Evolutionary conservation across 2,329 filamentous ascomycete genomes (phyloP).

Genomic region (Beauveria bassiana): DNA sequence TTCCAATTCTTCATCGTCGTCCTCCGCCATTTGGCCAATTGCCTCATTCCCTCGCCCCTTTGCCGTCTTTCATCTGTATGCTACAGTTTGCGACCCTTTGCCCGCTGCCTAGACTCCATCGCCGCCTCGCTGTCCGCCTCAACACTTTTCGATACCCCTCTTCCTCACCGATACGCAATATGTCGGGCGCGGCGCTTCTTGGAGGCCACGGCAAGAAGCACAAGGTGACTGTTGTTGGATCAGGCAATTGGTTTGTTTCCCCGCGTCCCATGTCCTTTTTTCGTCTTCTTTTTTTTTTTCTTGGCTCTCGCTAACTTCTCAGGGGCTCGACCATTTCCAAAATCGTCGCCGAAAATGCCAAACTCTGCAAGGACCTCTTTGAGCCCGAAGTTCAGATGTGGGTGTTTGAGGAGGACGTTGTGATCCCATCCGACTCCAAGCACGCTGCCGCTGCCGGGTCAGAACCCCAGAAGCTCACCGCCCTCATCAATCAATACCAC

Average conservation of each 20-base stretch:
- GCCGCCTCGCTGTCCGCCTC: background rate
- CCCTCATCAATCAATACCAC: conserved; percentile 83
- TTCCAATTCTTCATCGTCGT: background rate
- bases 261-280: background rate
- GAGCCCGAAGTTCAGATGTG: conserved; percentile 94
- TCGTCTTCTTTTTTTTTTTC: background rate
- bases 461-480: conserved; percentile 76
- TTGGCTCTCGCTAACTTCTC: background rate
- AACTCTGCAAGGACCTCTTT: conserved; percentile 69
- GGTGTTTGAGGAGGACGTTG: conserved; percentile 92
- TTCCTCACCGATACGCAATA: conserved; percentile 19
- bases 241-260: conserved; percentile 79
- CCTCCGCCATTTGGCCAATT: background rate
- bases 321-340: conserved; percentile 98
- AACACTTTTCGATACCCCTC: conserved; percentile 5
- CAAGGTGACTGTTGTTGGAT: conserved; percentile 90
- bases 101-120: conserved; percentile 1
- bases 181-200: conserved; percentile 26
- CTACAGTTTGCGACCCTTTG: background rate
- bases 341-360: conserved; percentile 89
- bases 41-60: background rate
- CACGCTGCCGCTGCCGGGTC: conserved; percentile 55
- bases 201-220: conserved; percentile 62
- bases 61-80: background rate
- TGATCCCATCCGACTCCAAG: conserved; percentile 61